Base-by-base conservation (phyloP, 768 basidiomycete genomes). In the Rhodosporidiobolus sp. region DNA sequence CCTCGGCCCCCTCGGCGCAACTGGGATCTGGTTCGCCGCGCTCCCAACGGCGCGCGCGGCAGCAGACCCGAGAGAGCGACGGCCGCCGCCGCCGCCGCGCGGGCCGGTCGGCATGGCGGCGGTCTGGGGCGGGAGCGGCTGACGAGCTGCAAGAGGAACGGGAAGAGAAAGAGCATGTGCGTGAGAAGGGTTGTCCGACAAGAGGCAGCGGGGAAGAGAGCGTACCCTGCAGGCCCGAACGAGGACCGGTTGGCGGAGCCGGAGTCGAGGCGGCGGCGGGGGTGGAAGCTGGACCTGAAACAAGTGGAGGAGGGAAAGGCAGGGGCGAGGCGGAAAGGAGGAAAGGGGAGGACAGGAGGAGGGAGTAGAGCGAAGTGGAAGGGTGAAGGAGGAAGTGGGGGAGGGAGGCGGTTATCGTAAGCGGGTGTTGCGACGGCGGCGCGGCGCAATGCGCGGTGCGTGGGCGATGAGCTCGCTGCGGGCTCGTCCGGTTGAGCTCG, bases 1-100 rank as follows among this genome's bases (percentile, higher is more conserved):
- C 26, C 52, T 53, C 52, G 52, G 52, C 22, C 52, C 43, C 58
- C 58, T 26, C 58, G 58, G 58, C 45, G 12, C 58, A 45, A 59
- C 58, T 5, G 58, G 58, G 2, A 59, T 20, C 6, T 28, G 26
- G n/a, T 59, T 59, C 43, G 58, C 43, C 35, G 58, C 38, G 20
- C 43, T 45, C 43, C 26, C 43, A 7, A 10, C 26, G 53, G 53
- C 53, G 53, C 53, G n/a, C 7, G 14, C 30, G n/a, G 9, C 12
- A 30, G 54, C 30, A 7, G 8, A 7, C 8, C 8, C 32, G 46
- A 11, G 28, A 9, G 24, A n/a, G 20, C 54, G 43, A 11, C 55
- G 45, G 30, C 54, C 20, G 43, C 63, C 43, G 48, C 45, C 24
- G 20, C 35, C 14, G 11, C 35, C 16, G 6, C 53, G 24, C 54